Conservation (phyloP, 164 flowering plant species). For the Taxillus chinensis region DNA sequence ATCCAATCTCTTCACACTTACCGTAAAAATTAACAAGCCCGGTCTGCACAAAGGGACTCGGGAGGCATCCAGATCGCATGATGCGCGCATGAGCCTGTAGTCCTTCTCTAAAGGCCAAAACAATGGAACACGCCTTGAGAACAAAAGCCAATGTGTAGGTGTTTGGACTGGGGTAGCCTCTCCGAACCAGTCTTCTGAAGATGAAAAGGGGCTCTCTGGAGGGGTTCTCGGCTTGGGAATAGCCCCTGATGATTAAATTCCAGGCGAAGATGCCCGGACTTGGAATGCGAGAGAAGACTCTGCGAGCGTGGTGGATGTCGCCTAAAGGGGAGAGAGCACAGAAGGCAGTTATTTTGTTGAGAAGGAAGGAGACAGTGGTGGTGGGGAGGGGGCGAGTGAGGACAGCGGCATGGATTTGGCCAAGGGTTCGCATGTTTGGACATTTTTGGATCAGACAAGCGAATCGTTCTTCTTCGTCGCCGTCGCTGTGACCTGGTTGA, state of each 20-base stretch:
- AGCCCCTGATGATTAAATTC: slow-evolving; percentile 38
- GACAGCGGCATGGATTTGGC: slow-evolving; percentile 34
- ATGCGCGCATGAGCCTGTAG: slow-evolving; percentile 39
- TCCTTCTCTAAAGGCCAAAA: slow-evolving; percentile 30
- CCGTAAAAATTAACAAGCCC: slow-evolving; percentile 31
- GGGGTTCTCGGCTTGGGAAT: slow-evolving; percentile 18
- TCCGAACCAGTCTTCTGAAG: slow-evolving; percentile 22
- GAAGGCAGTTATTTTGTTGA: slow-evolving; percentile 30
- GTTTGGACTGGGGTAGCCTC: slow-evolving; percentile 27
- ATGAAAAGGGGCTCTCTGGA: slow-evolving; percentile 32
- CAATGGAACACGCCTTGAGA: slow-evolving; percentile 36
- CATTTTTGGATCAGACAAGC: slow-evolving; percentile 36
- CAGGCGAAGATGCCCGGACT: slow-evolving; percentile 26
- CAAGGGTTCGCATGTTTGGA: slow-evolving; percentile 30
- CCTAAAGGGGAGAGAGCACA: slow-evolving; percentile 27
- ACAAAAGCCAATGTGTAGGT: slow-evolving; percentile 41
- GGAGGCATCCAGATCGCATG: slow-evolving; percentile 18
- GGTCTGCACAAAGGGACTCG: slow-evolving; percentile 31
- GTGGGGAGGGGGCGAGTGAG: slow-evolving; percentile 18
- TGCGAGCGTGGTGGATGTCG: slow-evolving; percentile 24
- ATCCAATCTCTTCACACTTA: slow-evolving; percentile 28
- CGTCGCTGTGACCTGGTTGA: slow-evolving; percentile 6
- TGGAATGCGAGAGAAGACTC: slow-evolving; percentile 20
- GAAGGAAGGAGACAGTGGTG: slow-evolving; percentile 16
- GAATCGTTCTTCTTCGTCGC: slow-evolving; percentile 21